phyloP scores from a whole-genome alignment of 2,329 filamentous ascomycete genomes.

The Pestalotiopsis sp. region DNA sequence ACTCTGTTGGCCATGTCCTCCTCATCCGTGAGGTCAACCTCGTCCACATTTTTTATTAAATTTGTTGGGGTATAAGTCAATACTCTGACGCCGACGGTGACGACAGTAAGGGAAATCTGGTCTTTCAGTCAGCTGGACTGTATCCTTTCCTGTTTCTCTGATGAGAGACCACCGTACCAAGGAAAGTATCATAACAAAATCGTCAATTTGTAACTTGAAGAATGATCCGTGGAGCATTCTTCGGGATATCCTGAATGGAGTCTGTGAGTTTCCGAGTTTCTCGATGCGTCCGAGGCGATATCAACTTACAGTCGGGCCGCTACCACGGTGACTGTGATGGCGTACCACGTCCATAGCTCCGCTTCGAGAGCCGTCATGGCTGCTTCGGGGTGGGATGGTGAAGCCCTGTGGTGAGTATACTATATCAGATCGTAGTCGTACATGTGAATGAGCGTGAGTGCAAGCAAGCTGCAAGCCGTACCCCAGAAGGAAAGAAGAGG shows the following conservation, averaged over 20 bases:
- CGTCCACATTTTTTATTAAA: slow-evolving; percentile 54
- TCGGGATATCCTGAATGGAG: slow-evolving; percentile 37
- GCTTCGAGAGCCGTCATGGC: slow-evolving; percentile 27
- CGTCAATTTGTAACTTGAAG: slow-evolving; percentile 55
- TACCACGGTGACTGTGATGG: slow-evolving; percentile 41
- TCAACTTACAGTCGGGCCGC: slow-evolving; percentile 41
- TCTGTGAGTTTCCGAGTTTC: slow-evolving; percentile 6
- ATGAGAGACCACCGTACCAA: slow-evolving; percentile 39
- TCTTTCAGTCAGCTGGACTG: slow-evolving; percentile 13
- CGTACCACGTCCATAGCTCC: slow-evolving; percentile 50
- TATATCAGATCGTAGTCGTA: not conserved
- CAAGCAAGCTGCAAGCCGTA: not conserved
- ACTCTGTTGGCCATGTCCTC: slow-evolving; percentile 42
- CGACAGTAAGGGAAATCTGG: slow-evolving; percentile 52
- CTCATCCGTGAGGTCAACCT: slow-evolving; percentile 44
- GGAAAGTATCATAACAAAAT: slow-evolving; percentile 57
- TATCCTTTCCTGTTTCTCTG: slow-evolving; percentile 1
- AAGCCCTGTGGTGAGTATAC: not conserved
- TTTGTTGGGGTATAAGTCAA: slow-evolving; percentile 60
- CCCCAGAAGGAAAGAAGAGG: not conserved
- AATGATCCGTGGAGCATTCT: slow-evolving; percentile 45
- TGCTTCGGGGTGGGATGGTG: not conserved
- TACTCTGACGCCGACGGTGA: slow-evolving; percentile 59
- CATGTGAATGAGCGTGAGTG: not conserved
- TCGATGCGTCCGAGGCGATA: no score